These are phyloP conservation scores for Monsonia emarginata DNA, from an alignment of 441 rosid species.

Conservation along the genomic window DNA sequence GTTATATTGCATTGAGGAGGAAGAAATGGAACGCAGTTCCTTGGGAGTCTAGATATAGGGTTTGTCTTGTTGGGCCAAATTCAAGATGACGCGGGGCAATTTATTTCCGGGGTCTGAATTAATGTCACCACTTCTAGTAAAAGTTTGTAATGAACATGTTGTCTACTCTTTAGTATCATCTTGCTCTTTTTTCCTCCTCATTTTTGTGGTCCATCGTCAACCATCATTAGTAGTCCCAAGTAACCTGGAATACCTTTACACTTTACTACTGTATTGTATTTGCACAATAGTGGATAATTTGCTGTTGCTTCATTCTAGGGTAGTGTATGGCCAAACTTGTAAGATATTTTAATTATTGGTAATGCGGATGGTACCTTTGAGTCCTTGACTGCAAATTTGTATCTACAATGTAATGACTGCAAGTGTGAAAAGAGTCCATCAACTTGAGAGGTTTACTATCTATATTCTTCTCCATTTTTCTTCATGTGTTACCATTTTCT, in stretches of 20 bases:
- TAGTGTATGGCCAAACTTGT: neutral
- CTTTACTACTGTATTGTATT: no score
- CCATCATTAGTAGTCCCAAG: neutral
- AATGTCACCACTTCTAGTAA: no score
- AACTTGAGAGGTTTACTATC: neutral
- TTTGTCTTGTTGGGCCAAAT: neutral
- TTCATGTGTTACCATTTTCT: neutral
- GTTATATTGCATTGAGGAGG: neutral
- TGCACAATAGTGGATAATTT: no score
- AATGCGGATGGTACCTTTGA: neutral
- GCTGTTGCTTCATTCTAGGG: no score
- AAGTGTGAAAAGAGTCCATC: neutral
- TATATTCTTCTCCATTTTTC: neutral
- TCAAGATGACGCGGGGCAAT: neutral
- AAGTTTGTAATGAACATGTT: neutral
- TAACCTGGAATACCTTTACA: no score
- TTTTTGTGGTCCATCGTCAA: neutral
- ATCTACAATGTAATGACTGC: neutral
- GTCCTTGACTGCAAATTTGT: neutral
- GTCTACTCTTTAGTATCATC: neutral
- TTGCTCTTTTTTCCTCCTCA: neutral
- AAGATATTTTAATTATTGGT: neutral
- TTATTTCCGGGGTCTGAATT: neutral
- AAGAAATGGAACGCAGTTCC: neutral
- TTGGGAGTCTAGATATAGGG: neutral